Evolutionary conservation across 2,329 filamentous ascomycete species (phyloP), one percentile per base, ranked within the genome.

Genomic region (Xylaria sp.): DNA sequence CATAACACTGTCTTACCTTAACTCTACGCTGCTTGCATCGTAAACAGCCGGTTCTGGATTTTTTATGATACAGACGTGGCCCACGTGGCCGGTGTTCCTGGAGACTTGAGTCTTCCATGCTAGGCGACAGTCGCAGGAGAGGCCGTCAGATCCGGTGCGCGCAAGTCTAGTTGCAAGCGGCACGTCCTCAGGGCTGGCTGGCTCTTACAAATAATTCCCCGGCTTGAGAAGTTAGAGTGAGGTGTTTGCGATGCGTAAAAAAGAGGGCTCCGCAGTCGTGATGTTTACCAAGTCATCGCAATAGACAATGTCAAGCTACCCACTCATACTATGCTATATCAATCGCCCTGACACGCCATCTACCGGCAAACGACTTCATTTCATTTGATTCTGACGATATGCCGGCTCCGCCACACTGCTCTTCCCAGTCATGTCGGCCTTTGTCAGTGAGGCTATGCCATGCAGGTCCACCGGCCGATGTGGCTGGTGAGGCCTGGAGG

Each of bases 31-130:
- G 75, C 39, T 78, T 78, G 67, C 76, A 78, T 37, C 76, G 74
- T 64, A 75, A 28, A 69, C 78, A 79, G 6, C 77, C 77, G 7
- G 72, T 75, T 32, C 77, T 73, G 44, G 75, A 78, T 59, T 79
- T 80, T 37, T 80, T 79, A 65, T 80, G 77, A 66, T 80, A 80
- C 34, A 80, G 72, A 23, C 78, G 76, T 15, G 78, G 77, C 51
- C 76, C 77, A 52, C 76, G 76, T 32, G 74, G 69, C 63, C 75
- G 74, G 51, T 70, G 63, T 25, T 75, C 73, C 52, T 72, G 73
- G 39, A 59, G 15, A 10, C 63, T 71, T 54, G 57, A 62, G 65
- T 73, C 70, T 64, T 72, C 72, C 72, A 72, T 72, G 23, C 28
- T 57, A 13, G 63, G 58, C 44, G 34, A 37, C 58, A 68, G 60